A percentile compares a stretch with the other conserved stretches of the same genome.
These are phyloP conservation scores for Suhomyces faveliae DNA, from an alignment of 805 yeast genomes.

Conservation along the genomic window DNA sequence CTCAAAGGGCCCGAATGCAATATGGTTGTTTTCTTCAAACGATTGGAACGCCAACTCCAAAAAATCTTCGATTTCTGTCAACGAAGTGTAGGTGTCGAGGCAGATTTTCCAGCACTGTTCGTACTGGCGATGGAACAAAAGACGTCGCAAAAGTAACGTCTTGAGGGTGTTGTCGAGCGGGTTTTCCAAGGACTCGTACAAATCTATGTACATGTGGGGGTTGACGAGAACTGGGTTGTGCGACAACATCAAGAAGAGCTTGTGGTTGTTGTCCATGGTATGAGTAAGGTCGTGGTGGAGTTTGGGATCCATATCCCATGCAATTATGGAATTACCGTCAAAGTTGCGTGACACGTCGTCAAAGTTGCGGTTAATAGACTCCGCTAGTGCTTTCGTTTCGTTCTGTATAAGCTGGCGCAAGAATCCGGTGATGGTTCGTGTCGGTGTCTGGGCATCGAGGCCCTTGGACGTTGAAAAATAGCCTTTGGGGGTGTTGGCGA, in stretches of 20 bases:
- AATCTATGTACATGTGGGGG: conserved; percentile 25
- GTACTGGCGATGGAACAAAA: conserved; percentile 33
- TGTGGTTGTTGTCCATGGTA: conserved; percentile 29
- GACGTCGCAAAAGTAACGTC: conserved; percentile 23
- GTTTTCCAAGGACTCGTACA: conserved; percentile 15
- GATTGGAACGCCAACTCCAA: conserved; percentile 25
- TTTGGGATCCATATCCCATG: conserved; percentile 12
- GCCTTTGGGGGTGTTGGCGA: not conserved
- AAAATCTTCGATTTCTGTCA: conserved; percentile 38
- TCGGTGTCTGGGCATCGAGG: not conserved
- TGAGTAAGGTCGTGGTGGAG: conserved; percentile 18
- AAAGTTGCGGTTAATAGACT: conserved; percentile 9
- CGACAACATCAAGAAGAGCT: conserved; percentile 27
- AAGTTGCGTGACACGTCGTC: not conserved
- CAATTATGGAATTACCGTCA: not conserved
- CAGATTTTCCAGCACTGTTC: conserved; percentile 30
- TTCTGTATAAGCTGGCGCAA: conserved; percentile 10
- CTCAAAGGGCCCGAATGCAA: conserved; percentile 26
- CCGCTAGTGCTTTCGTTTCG: conserved; percentile 11
- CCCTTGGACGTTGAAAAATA: not conserved
- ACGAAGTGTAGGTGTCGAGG: conserved; percentile 24
- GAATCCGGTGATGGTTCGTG: conserved; percentile 6
- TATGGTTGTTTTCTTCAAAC: conserved; percentile 17
- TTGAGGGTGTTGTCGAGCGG: conserved; percentile 19
- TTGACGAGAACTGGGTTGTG: conserved; percentile 33